phyloP scores from a whole-genome alignment of 257 asterid genomes.

The Penstemon eatonii region DNA sequence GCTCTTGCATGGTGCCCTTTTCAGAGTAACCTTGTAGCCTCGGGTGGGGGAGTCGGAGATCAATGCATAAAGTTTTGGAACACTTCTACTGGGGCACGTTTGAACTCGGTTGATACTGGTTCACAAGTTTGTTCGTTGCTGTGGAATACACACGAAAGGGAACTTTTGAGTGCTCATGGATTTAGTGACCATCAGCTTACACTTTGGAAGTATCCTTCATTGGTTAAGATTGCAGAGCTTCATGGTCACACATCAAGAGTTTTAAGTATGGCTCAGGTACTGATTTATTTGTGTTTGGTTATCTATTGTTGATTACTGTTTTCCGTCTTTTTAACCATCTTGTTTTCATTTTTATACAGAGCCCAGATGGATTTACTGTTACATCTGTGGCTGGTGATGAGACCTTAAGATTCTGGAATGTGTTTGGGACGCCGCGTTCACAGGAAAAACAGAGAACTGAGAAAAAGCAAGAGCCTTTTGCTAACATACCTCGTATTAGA shows the following conservation, averaged over 20 bases:
- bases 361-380: slow-evolving; percentile 48
- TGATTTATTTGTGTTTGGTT: not conserved
- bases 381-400: slow-evolving; percentile 48
- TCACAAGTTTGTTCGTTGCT: slow-evolving; percentile 51
- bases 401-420: slow-evolving; percentile 42
- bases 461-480: slow-evolving; percentile 37
- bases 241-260: slow-evolving; percentile 44
- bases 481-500: slow-evolving; percentile 40
- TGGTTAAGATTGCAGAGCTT: slow-evolving; percentile 54
- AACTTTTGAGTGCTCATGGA: slow-evolving; percentile 51
- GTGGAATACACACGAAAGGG: slow-evolving; percentile 48
- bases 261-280: slow-evolving; percentile 41
- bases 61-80: slow-evolving; percentile 50
- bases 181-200: slow-evolving; percentile 41
- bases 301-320: not conserved
- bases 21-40: slow-evolving; percentile 51
- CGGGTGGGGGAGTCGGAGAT: slow-evolving; percentile 52
- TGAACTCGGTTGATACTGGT: slow-evolving; percentile 44
- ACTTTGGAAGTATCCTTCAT: slow-evolving; percentile 61
- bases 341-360: slow-evolving; percentile 25
- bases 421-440: slow-evolving; percentile 33
- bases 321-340: not conserved
- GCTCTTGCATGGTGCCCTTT: slow-evolving; percentile 60
- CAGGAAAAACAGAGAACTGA: slow-evolving; percentile 14
- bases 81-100: slow-evolving; percentile 38